Evolutionary conservation across 371 early-diverging fungal species (phyloP).

Genomic region (Mucor mucedo): DNA sequence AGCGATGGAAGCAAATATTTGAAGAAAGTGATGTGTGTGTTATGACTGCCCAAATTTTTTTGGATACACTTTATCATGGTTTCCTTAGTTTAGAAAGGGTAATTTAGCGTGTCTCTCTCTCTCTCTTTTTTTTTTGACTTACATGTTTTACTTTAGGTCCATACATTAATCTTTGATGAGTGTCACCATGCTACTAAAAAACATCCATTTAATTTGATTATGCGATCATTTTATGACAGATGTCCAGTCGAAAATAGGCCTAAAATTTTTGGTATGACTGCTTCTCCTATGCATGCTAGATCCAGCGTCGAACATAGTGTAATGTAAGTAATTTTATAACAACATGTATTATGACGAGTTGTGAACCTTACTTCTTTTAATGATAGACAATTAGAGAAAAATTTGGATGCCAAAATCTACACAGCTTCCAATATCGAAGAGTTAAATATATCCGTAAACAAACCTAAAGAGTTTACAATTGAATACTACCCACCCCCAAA

Average conservation of each 20-base stretch:
- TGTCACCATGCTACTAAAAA: conserved; percentile 88
- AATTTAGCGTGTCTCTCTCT: not conserved
- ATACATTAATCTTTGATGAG: conserved; percentile 90
- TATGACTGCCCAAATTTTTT: conserved; percentile 87
- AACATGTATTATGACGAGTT: not conserved
- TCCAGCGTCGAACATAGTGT: conserved; percentile 49
- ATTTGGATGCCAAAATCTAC: conserved; percentile 69
- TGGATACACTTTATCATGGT: conserved; percentile 76
- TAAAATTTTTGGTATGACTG: conserved; percentile 93
- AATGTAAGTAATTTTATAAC: conserved; percentile 29
- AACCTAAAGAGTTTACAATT: conserved; percentile 57
- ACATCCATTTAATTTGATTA: conserved; percentile 85
- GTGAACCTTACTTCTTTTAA: not conserved
- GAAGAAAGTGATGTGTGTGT: conserved; percentile 77
- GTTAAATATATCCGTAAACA: conserved; percentile 41
- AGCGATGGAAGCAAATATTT: conserved; percentile 63
- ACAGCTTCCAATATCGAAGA: conserved; percentile 55
- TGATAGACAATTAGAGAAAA: conserved; percentile 67
- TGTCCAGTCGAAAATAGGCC: conserved; percentile 61
- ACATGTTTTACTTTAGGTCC: conserved; percentile 50
- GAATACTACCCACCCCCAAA: conserved; percentile 49
- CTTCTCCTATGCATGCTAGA: conserved; percentile 76
- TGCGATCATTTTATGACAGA: conserved; percentile 82
- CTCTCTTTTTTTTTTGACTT: not conserved
- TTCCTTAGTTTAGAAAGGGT: conserved; percentile 69